Percentiles rank a stretch among this genome's conserved stretches.
These are phyloP conservation scores for Yamadazyma spencermartinsiae DNA, from an alignment of 1,139 yeast species.

Conservation along the genomic window DNA sequence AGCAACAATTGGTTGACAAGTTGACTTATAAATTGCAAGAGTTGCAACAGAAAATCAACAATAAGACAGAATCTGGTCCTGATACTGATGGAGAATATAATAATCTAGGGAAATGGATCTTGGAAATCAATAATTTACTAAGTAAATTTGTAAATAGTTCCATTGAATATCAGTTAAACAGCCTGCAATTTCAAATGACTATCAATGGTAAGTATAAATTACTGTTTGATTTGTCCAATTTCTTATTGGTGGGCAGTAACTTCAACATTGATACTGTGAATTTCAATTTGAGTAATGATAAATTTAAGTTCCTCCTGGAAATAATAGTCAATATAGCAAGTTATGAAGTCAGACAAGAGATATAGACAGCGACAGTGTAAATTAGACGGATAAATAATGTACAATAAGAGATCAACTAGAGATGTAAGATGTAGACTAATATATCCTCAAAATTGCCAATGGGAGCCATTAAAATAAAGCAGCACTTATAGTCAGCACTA, in stretches of 20 bases:
- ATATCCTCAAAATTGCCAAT: no score
- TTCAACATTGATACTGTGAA: conserved; percentile 8
- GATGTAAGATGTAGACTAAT: no score
- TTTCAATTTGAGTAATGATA: conserved; percentile 10
- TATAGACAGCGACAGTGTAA: conserved; percentile 1
- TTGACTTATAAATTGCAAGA: conserved; percentile 7
- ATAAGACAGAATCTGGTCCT: background rate
- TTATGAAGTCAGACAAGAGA: background rate
- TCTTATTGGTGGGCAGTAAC: conserved; percentile 10
- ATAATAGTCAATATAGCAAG: conserved; percentile 4
- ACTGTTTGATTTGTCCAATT: conserved; percentile 9
- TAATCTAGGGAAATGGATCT: conserved; percentile 32
- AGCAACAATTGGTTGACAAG: conserved; percentile 4
- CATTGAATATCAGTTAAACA: conserved; percentile 12
- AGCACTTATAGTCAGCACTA: no score
- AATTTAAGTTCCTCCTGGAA: conserved; percentile 11
- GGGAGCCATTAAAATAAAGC: no score
- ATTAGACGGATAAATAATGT: background rate
- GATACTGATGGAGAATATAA: conserved; percentile 8
- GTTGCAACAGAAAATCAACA: conserved; percentile 1
- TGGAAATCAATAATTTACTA: conserved; percentile 29
- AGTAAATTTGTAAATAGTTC: conserved; percentile 16
- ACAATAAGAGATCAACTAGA: no score
- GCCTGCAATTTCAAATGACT: conserved; percentile 14
- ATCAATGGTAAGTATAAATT: conserved; percentile 10